Percentiles rank a stretch among this genome's conserved stretches.
These are phyloP conservation scores for Endocalyx cinctus DNA, from an alignment of 2,329 filamentous ascomycete genomes.

Conservation along the genomic window DNA sequence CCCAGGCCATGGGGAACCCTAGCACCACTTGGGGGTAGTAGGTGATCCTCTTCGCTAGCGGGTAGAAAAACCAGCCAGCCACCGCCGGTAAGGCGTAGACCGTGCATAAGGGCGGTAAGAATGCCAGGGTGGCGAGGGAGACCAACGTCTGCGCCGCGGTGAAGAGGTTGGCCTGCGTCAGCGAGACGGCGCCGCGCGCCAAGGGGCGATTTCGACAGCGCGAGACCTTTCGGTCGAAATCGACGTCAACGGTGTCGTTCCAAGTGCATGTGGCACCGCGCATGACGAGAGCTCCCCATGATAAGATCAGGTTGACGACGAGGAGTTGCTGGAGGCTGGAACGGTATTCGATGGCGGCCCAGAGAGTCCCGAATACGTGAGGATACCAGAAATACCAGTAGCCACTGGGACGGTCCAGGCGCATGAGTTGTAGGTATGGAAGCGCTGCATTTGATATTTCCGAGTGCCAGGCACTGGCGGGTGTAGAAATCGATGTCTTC, in stretches of 20 bases:
- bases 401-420: too few relatives aligned
- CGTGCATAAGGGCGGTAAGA: conserved; percentile 4
- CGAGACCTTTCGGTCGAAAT: conserved; percentile 47
- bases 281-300: conserved; percentile 45
- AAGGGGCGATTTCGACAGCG: conserved; percentile 47
- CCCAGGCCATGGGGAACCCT: conserved; percentile 46
- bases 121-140: conserved; percentile 30
- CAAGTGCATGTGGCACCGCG: conserved; percentile 48
- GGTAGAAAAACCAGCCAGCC: conserved; percentile 38
- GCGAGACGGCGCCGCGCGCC: conserved; percentile 41
- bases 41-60: conserved; percentile 47
- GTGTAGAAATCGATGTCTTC: too few relatives aligned
- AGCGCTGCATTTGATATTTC: too few relatives aligned
- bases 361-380: too few relatives aligned
- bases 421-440: too few relatives aligned
- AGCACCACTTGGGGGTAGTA: conserved; percentile 48
- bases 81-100: conserved; percentile 30
- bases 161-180: conserved; percentile 29
- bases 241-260: conserved; percentile 52
- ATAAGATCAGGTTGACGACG: too few relatives aligned
- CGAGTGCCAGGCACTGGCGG: too few relatives aligned
- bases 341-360: too few relatives aligned
- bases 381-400: too few relatives aligned
- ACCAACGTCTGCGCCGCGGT: conserved; percentile 31
- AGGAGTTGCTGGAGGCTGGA: too few relatives aligned